phyloP scores from a whole-genome alignment of 495 filamentous ascomycete genomes.

The Penicillium steckii region DNA sequence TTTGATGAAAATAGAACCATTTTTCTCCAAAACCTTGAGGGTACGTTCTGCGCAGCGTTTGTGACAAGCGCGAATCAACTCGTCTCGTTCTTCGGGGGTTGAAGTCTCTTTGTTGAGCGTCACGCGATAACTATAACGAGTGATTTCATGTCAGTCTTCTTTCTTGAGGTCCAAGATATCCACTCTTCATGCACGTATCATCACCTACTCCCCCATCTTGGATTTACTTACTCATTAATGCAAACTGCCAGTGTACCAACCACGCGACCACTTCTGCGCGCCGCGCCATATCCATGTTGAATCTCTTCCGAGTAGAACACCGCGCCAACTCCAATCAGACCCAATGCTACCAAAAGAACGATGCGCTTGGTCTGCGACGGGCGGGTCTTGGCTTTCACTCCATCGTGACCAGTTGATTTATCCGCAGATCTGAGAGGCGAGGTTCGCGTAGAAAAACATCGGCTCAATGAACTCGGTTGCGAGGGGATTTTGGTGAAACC shows the following conservation, averaged over 20 bases:
- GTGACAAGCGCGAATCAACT: slow-evolving; percentile 78
- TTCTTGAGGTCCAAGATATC: background rate
- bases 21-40: slow-evolving; percentile 82
- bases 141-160: slow-evolving; percentile 1
- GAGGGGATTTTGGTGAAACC: background rate
- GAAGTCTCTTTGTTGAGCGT: slow-evolving; percentile 67
- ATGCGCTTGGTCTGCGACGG: slow-evolving; percentile 32
- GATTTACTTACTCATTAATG: slow-evolving; percentile 78
- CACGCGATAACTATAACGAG: slow-evolving; percentile 66
- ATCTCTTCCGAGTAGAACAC: slow-evolving; percentile 69
- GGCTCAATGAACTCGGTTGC: background rate
- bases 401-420: slow-evolving; percentile 8
- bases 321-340: slow-evolving; percentile 54
- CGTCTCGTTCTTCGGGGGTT: slow-evolving; percentile 58
- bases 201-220: too few relatives aligned
- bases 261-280: slow-evolving; percentile 77
- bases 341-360: slow-evolving; percentile 51
- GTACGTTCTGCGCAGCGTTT: slow-evolving; percentile 90
- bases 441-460: slow-evolving; percentile 18
- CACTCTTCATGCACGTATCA: too few relatives aligned
- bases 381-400: slow-evolving; percentile 11
- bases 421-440: slow-evolving; percentile 17
- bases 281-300: slow-evolving; percentile 70
- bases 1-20: slow-evolving; percentile 98
- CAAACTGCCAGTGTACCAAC: slow-evolving; percentile 70